Percentiles rank a stretch among this genome's conserved stretches.
These are phyloP conservation scores for Geranomyces variabilis DNA, from an alignment of 192 early-diverging fungal genomes.

Conservation along the genomic window DNA sequence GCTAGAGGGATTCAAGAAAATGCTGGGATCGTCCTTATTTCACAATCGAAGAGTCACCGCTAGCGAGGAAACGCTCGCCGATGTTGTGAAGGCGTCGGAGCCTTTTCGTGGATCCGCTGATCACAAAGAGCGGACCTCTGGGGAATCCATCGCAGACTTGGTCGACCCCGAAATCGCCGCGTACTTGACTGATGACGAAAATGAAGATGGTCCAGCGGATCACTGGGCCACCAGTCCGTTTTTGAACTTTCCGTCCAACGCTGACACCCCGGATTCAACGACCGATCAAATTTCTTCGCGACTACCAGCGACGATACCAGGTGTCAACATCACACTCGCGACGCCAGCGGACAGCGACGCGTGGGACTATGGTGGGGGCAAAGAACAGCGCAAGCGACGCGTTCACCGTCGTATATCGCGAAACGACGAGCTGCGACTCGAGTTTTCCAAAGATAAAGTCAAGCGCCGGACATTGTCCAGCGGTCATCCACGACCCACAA, in stretches of 20 bases:
- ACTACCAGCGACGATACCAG: neutral
- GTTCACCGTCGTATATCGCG: slow-evolving; percentile 13
- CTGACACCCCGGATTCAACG: neutral
- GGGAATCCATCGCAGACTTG: slow-evolving; percentile 36
- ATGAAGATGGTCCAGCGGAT: slow-evolving; percentile 31
- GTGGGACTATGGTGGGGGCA: slow-evolving; percentile 28
- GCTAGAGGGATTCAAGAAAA: slow-evolving; percentile 36
- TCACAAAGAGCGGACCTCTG: slow-evolving; percentile 39
- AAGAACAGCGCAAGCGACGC: slow-evolving; percentile 18
- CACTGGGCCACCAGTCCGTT: slow-evolving; percentile 29
- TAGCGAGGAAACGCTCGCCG: slow-evolving; percentile 7
- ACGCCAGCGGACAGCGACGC: slow-evolving; percentile 34
- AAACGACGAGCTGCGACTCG: slow-evolving; percentile 54
- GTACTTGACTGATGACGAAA: slow-evolving; percentile 67
- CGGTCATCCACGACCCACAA: slow-evolving; percentile 44
- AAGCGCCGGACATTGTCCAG: slow-evolving; percentile 52
- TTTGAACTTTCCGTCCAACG: slow-evolving; percentile 27
- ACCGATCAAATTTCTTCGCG: neutral
- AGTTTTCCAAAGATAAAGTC: slow-evolving; percentile 53
- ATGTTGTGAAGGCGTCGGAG: neutral
- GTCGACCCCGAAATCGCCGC: slow-evolving; percentile 64
- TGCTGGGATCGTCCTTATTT: slow-evolving; percentile 28
- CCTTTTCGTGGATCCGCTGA: slow-evolving; percentile 54
- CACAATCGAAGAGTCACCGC: slow-evolving; percentile 6
- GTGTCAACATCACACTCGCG: neutral